Evolutionary conservation across 225 moss, liverwort and hornwort genomes (phyloP).

Genomic region (Pleurozium schreberi): DNA sequence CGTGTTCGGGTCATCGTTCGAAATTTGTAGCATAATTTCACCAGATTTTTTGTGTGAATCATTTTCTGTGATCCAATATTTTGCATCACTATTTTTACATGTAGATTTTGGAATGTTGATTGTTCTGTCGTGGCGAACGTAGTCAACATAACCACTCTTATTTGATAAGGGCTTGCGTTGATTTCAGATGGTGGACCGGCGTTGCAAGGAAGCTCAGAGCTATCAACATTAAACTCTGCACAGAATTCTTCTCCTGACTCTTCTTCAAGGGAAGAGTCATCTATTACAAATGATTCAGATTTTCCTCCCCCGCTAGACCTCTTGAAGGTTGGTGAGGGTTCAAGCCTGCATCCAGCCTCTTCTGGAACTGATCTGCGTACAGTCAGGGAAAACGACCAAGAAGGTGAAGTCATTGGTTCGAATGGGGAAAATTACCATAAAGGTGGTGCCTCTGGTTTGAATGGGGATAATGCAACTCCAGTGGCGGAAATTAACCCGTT

Average conservation of each 20-base stretch:
- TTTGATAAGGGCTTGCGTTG: not conserved
- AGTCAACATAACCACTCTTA: not conserved
- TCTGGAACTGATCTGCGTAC: not conserved
- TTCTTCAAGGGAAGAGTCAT: conserved; percentile 10
- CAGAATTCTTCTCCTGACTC: conserved; percentile 21
- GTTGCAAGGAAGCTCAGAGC: conserved; percentile 58
- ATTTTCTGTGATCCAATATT: not conserved
- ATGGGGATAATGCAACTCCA: not conserved
- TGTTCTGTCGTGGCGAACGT: not conserved
- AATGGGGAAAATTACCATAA: not conserved
- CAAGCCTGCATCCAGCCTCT: conserved; percentile 1
- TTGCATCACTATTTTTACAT: not conserved
- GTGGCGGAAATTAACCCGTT: conserved; percentile 18
- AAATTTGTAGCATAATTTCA: not conserved
- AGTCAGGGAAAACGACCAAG: conserved; percentile 17
- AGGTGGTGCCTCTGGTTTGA: not conserved
- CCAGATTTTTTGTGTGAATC: not conserved
- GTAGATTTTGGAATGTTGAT: not conserved
- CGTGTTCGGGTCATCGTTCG: not conserved
- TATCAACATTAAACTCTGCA: conserved; percentile 47
- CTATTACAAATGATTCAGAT: not conserved
- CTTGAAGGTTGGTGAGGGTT: not conserved
- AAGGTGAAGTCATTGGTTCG: not conserved
- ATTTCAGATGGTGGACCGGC: conserved; percentile 77
- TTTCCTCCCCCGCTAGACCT: not conserved